These are phyloP conservation scores for Kodamaea restingae DNA, from an alignment of 805 yeast genomes.

Conservation along the genomic window DNA sequence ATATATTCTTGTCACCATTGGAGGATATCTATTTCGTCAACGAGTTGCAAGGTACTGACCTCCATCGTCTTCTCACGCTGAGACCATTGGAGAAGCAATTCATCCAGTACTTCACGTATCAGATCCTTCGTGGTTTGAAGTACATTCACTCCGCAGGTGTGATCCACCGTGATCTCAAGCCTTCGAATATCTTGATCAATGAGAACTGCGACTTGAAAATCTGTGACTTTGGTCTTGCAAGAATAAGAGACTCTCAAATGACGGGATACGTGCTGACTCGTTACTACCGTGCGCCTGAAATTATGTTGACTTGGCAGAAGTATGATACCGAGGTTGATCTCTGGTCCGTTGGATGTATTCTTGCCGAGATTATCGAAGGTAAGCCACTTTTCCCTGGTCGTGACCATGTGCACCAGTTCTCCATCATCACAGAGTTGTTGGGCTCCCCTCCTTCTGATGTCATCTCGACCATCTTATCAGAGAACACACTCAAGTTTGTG, in stretches of 20 bases:
- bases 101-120: constrained; percentile 94
- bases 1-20: constrained; percentile 87
- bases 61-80: constrained; percentile 84
- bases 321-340: constrained; percentile 95
- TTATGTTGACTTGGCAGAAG: constrained; percentile 98
- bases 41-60: constrained; percentile 93
- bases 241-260: constrained; percentile 98
- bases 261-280: constrained; percentile 96
- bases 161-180: constrained; percentile 85
- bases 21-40: constrained; percentile 97
- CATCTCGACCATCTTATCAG: constrained; percentile 92
- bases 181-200: constrained; percentile 77
- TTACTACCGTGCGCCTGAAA: constrained; percentile 96
- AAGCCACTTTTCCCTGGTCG: constrained; percentile 96
- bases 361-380: constrained; percentile 97
- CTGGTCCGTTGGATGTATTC: constrained; percentile 97
- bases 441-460: constrained; percentile 98
- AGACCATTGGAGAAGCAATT: constrained; percentile 95
- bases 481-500: constrained; percentile 90
- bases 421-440: constrained; percentile 90
- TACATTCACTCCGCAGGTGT: constrained; percentile 92
- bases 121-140: constrained; percentile 83
- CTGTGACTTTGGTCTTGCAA: constrained; percentile 92
- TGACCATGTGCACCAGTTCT: constrained; percentile 97
- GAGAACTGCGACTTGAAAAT: constrained; percentile 89